Conservation (phyloP, 108 stramenopile genomes). For the Nitzschia sp. region DNA sequence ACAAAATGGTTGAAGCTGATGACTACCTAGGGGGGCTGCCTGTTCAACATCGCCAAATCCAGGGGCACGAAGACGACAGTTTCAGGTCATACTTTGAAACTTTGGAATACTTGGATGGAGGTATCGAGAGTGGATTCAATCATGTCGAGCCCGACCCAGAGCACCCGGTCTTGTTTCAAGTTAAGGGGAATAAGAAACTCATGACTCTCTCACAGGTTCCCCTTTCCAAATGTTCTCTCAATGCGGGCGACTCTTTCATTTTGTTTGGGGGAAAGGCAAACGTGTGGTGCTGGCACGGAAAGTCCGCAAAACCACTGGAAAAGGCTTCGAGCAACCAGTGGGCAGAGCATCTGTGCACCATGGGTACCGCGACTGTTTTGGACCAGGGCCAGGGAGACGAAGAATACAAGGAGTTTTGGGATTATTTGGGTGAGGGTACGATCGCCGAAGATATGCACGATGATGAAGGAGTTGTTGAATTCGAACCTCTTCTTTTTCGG, state of each 20-base stretch:
- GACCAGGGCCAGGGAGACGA: constrained; percentile 54
- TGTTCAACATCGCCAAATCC: constrained; percentile 90
- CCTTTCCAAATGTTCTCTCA: constrained; percentile 54
- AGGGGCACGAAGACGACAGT: constrained; percentile 71
- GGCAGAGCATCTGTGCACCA: constrained; percentile 34
- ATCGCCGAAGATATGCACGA: constrained; percentile 5
- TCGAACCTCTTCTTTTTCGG: constrained; percentile 46
- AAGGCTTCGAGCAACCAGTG: constrained; percentile 16
- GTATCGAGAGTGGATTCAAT: constrained; percentile 83
- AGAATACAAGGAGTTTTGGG: constrained; percentile 82
- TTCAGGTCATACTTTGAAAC: constrained; percentile 66
- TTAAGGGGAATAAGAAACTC: constrained; percentile 41
- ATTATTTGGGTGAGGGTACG: constrained; percentile 62
- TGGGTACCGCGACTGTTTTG: constrained; percentile 36
- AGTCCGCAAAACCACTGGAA: constrained; percentile 38
- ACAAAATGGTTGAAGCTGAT: constrained; percentile 93
- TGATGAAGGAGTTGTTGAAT: constrained; percentile 23
- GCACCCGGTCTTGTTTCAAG: constrained; percentile 58
- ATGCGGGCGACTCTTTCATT: constrained; percentile 87
- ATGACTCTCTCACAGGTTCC: constrained; percentile 64
- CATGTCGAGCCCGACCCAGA: constrained; percentile 70
- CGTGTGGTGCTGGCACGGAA: constrained; percentile 82
- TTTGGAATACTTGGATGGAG: constrained; percentile 86
- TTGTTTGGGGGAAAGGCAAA: constrained; percentile 71
- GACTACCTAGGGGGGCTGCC: constrained; percentile 79